A percentile compares a stretch with the other conserved stretches of the same genome.
Evolutionary conservation across 106 monocot genomes (phyloP).

Genomic region (Acorus gramineus): DNA sequence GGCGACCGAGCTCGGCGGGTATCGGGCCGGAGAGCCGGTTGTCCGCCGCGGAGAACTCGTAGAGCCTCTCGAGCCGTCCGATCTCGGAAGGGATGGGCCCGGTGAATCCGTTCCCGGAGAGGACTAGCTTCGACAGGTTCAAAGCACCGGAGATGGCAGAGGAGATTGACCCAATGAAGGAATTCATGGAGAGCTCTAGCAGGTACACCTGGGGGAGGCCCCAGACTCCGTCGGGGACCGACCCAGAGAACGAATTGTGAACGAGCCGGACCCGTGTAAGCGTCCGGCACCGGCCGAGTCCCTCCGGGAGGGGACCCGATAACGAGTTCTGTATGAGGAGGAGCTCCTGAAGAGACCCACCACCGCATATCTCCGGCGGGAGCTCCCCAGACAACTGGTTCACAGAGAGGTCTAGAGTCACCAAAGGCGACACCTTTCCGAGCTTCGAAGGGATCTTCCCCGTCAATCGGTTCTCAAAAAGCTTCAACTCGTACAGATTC

Average conservation of each 20-base stretch:
- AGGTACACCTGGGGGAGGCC: constrained; percentile 22
- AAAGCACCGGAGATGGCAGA: constrained; percentile 11
- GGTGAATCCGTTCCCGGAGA: constrained; percentile 14
- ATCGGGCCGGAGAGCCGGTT: constrained; percentile 17
- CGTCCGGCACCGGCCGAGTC: constrained; percentile 30
- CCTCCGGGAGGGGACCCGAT: constrained; percentile 35
- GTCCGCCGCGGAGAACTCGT: constrained; percentile 9
- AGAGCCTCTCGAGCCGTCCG: constrained; percentile 2
- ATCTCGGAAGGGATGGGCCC: constrained; percentile 20
- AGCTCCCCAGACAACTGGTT: constrained; percentile 65
- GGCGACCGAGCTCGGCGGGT: constrained; percentile 1
- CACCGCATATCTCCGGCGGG: constrained; percentile 47
- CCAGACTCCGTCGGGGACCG: constrained; percentile 26
- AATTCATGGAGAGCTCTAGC: constrained; percentile 29
- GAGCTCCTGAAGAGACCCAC: constrained; percentile 33
- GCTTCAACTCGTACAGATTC: constrained; percentile 39
- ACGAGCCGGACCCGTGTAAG: constrained; percentile 42
- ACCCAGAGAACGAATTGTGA: constrained; percentile 35
- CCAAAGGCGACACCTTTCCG: constrained; percentile 35
- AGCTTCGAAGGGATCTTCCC: constrained; percentile 51
- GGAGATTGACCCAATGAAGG: constrained; percentile 23
- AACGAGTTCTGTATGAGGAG: constrained; percentile 48
- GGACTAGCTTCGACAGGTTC: constrained; percentile 24
- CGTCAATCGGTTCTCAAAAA: constrained; percentile 46
- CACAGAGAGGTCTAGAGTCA: constrained; percentile 42